Percentiles rank a stretch among this genome's conserved stretches.
Evolutionary conservation across 2,329 filamentous ascomycete genomes (phyloP).

Genomic region (Diaporthe sp.): DNA sequence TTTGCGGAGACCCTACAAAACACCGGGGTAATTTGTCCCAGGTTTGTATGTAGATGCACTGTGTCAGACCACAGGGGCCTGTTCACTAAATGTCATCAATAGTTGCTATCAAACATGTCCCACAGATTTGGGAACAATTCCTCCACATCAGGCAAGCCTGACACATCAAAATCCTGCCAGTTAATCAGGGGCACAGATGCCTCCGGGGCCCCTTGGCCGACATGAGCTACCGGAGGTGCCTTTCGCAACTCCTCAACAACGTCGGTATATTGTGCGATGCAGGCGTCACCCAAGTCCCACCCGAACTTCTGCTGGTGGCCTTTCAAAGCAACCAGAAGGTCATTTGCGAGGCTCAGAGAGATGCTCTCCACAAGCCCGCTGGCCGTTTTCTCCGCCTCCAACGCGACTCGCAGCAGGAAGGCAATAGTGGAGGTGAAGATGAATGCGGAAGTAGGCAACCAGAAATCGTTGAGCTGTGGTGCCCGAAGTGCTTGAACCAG

Average conservation of each 20-base stretch:
- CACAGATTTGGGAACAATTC: constrained; percentile 36
- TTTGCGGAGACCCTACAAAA: too few species aligned
- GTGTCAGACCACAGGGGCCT: neutral
- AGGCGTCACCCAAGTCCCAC: constrained; percentile 67
- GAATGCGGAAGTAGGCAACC: constrained; percentile 63
- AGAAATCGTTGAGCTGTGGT: constrained; percentile 62
- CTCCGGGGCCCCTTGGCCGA: neutral
- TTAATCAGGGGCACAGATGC: neutral
- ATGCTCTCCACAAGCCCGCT: constrained; percentile 53
- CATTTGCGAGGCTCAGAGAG: constrained; percentile 59
- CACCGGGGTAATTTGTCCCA: rapidly evolving
- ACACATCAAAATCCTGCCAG: constrained; percentile 21
- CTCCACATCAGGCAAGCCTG: constrained; percentile 21
- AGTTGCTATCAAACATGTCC: constrained; percentile 36
- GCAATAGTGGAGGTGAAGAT: constrained; percentile 64
- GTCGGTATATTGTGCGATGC: constrained; percentile 62
- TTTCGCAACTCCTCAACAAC: constrained; percentile 60
- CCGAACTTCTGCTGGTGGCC: constrained; percentile 54
- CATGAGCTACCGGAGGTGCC: constrained; percentile 37
- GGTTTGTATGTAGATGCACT: neutral
- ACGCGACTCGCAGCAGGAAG: constrained; percentile 63
- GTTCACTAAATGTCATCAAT: neutral
- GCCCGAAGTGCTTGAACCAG: constrained; percentile 61
- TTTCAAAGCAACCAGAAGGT: constrained; percentile 57
- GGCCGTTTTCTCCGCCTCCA: constrained; percentile 58